Evolutionary conservation across 2,329 filamentous ascomycete species (phyloP).

Genomic region (Aspergillus eucalypticola): DNA sequence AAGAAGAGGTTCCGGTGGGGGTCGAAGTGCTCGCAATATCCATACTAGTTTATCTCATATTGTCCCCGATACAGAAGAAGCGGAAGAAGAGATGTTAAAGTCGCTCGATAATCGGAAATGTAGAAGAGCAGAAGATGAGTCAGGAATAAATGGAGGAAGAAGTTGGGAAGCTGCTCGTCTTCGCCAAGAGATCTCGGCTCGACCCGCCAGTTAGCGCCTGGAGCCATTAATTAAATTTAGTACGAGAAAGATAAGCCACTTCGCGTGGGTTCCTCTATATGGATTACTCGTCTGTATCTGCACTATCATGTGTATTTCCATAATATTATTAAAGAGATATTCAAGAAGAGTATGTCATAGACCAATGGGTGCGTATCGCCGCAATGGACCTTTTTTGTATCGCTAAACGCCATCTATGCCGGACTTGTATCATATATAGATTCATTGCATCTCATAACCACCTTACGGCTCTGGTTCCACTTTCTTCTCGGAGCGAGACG

Average conservation of each 20-base stretch:
- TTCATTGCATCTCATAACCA: background rate
- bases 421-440: background rate
- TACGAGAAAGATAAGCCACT: too few relatives aligned
- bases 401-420: background rate
- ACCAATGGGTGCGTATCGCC: background rate
- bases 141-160: background rate
- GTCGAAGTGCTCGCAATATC: conserved; percentile 23
- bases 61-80: background rate
- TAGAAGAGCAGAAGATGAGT: background rate
- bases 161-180: background rate
- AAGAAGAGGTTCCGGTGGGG: conserved; percentile 25
- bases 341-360: background rate
- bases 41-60: conserved; percentile 14
- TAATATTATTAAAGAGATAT: background rate
- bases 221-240: background rate
- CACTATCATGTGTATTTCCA: too few relatives aligned
- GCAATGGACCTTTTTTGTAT: background rate
- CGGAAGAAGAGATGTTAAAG: too few relatives aligned
- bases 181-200: background rate
- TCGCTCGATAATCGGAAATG: background rate
- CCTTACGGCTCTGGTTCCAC: background rate
- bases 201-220: conserved; percentile 1
- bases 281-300: too few relatives aligned
- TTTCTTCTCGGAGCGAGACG: background rate
- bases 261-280: too few relatives aligned